A percentile compares a stretch with the other conserved stretches of the same genome.
Evolutionary conservation across 1,139 yeast genomes (phyloP).

Genomic region (Suhomyces anneliseae): DNA sequence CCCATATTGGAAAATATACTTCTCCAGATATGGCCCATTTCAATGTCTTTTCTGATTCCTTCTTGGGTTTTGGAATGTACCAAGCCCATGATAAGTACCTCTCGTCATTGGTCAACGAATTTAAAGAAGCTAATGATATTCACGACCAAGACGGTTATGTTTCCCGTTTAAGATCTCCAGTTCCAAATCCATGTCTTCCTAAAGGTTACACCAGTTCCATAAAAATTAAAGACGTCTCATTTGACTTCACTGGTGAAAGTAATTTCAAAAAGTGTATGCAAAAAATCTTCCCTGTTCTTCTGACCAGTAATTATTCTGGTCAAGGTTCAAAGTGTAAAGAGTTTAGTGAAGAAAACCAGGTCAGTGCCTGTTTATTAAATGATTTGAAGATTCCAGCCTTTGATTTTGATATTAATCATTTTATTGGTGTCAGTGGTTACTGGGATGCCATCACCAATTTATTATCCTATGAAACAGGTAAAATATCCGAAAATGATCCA

Average conservation of each 20-base stretch:
- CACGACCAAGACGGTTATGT: conserved; percentile 11
- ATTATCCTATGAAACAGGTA: conserved; percentile 26
- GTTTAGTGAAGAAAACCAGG: conserved; percentile 30
- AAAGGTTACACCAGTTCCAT: conserved; percentile 33
- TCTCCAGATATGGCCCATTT: conserved; percentile 29
- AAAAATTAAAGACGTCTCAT: conserved; percentile 24
- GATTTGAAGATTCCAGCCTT: conserved; percentile 59
- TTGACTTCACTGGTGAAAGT: conserved; percentile 58
- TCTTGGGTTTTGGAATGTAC: conserved; percentile 74
- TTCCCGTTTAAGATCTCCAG: conserved; percentile 24
- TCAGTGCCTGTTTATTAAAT: conserved; percentile 50
- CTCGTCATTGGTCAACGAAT: conserved; percentile 32
- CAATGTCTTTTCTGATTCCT: conserved; percentile 67
- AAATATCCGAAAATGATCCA: not conserved
- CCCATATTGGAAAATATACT: conserved; percentile 1
- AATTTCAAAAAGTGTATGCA: conserved; percentile 56
- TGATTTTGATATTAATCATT: conserved; percentile 65
- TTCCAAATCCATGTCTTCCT: conserved; percentile 67
- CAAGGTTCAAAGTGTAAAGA: conserved; percentile 28
- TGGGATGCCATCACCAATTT: conserved; percentile 68
- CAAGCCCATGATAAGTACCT: conserved; percentile 62
- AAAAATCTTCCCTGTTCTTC: conserved; percentile 54
- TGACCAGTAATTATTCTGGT: conserved; percentile 30
- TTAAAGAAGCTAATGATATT: conserved; percentile 17
- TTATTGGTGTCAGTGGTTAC: conserved; percentile 80